phyloP scores from a whole-genome alignment of 1,284 basidiomycete species.

The Erythrobasidium hasegawianum region DNA sequence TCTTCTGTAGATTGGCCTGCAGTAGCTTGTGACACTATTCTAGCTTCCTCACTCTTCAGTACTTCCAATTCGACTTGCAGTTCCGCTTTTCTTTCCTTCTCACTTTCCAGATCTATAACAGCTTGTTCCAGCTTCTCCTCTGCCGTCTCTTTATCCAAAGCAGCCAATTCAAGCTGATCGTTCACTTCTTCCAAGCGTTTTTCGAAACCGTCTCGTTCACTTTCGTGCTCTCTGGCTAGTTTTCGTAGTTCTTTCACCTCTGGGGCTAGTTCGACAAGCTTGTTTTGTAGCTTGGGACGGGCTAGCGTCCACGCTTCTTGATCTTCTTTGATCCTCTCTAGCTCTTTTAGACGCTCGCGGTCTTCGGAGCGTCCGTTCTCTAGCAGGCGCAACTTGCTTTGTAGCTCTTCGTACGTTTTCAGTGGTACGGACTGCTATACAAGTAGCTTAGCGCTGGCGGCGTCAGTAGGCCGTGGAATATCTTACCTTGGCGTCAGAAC shows the following conservation, averaged over 20 bases:
- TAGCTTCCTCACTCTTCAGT: constrained; percentile 59
- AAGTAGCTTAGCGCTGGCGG: no score
- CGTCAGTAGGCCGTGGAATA: no score
- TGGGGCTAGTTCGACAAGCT: constrained; percentile 50
- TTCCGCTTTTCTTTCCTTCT: constrained; percentile 73
- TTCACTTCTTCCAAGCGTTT: constrained; percentile 64
- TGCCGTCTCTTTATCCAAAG: constrained; percentile 94
- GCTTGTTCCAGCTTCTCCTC: constrained; percentile 85
- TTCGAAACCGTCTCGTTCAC: constrained; percentile 61
- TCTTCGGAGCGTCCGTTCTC: constrained; percentile 86
- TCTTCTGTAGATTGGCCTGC: constrained; percentile 39
- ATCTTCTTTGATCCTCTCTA: constrained; percentile 78
- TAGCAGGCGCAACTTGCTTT: constrained; percentile 74
- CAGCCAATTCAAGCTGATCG: constrained; percentile 89
- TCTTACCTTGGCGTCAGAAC: no score
- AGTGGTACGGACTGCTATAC: constrained; percentile 38
- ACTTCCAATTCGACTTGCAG: constrained; percentile 79
- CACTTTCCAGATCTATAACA: constrained; percentile 68
- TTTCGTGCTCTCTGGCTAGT: constrained; percentile 61
- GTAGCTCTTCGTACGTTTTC: constrained; percentile 58
- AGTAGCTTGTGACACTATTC: constrained; percentile 11
- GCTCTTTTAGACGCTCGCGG: constrained; percentile 69
- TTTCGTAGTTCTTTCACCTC: constrained; percentile 72
- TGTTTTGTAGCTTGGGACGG: constrained; percentile 60
- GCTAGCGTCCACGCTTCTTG: constrained; percentile 79